A percentile compares a stretch with the other conserved stretches of the same genome.
Evolutionary conservation across 129 eudicot genomes (phyloP).

Genomic region (Artemisia annua): DNA sequence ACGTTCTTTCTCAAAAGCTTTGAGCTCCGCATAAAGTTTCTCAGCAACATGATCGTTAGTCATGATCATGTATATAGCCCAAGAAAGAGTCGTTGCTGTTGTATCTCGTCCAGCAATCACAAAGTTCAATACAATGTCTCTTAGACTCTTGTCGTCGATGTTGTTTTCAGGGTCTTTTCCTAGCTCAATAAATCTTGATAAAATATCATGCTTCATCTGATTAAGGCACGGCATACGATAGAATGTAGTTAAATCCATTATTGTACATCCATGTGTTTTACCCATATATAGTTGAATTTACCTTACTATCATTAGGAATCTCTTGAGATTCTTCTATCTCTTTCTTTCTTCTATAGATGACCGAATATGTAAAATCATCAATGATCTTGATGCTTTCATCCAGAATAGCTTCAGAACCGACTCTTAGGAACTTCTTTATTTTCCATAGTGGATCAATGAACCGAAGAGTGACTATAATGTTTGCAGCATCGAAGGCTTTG

Average conservation of each 20-base stretch:
- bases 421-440: conserved; percentile 68
- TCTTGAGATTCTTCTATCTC: conserved; percentile 52
- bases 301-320: conserved; percentile 46
- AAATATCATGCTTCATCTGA: conserved; percentile 81
- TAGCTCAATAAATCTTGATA: conserved; percentile 87
- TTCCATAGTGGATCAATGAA: conserved; percentile 94
- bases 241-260: background rate
- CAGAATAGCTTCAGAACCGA: conserved; percentile 89
- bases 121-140: conserved; percentile 88
- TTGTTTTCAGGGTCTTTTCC: conserved; percentile 77
- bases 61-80: conserved; percentile 93
- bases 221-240: background rate
- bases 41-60: conserved; percentile 67
- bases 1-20: conserved; percentile 55
- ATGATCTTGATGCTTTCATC: conserved; percentile 77
- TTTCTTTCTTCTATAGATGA: conserved; percentile 72
- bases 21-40: conserved; percentile 65
- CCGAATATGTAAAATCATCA: conserved; percentile 89
- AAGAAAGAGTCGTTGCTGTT: conserved; percentile 92
- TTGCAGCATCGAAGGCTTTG: conserved; percentile 83
- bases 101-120: conserved; percentile 98
- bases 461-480: conserved; percentile 80
- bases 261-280: too few species aligned
- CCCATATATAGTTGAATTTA: conserved; percentile 13
- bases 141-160: conserved; percentile 82